Percentiles rank a stretch among this genome's conserved stretches.
phyloP scores from a whole-genome alignment of 176 grass and related monocot species.

The Areca catechu region DNA sequence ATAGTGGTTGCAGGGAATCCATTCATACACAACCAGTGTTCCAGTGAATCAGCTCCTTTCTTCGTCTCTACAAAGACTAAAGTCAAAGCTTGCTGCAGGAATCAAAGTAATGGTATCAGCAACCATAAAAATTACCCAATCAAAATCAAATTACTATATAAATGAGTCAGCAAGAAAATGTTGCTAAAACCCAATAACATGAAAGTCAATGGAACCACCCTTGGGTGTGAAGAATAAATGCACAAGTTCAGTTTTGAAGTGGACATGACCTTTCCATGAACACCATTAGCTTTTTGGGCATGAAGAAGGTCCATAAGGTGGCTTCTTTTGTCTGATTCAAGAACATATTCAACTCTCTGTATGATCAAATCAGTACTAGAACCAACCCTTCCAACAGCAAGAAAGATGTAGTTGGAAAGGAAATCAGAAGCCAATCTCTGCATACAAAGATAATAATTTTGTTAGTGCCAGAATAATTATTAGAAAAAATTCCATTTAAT shows the following conservation, averaged over 20 bases:
- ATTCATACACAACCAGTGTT: conserved; percentile 84
- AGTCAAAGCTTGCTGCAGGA: conserved; percentile 64
- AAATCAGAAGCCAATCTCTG: conserved; percentile 89
- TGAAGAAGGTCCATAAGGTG: conserved; percentile 94
- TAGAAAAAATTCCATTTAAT: not conserved
- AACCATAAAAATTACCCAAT: not conserved
- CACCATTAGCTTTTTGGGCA: conserved; percentile 70
- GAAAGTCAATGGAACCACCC: no score
- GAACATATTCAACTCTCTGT: conserved; percentile 90
- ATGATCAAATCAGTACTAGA: conserved; percentile 95
- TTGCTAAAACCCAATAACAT: no score
- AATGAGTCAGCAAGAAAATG: not conserved
- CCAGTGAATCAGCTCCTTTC: conserved; percentile 84
- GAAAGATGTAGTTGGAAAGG: conserved; percentile 74
- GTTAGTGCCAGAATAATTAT: not conserved
- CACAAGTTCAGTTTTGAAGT: not conserved
- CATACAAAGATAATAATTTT: conserved; percentile 4
- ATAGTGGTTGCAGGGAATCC: conserved; percentile 92
- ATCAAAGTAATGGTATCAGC: conserved; percentile 13
- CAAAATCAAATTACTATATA: not conserved
- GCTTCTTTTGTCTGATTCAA: conserved; percentile 81
- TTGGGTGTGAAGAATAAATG: no score
- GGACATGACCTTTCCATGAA: conserved; percentile 65
- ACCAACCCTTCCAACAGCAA: conserved; percentile 97
- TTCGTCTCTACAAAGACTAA: conserved; percentile 97